Percentiles rank a stretch among this genome's conserved stretches.
Evolutionary conservation across 208 protist species (phyloP).

Genomic region (Trypanosoma vivax): DNA sequence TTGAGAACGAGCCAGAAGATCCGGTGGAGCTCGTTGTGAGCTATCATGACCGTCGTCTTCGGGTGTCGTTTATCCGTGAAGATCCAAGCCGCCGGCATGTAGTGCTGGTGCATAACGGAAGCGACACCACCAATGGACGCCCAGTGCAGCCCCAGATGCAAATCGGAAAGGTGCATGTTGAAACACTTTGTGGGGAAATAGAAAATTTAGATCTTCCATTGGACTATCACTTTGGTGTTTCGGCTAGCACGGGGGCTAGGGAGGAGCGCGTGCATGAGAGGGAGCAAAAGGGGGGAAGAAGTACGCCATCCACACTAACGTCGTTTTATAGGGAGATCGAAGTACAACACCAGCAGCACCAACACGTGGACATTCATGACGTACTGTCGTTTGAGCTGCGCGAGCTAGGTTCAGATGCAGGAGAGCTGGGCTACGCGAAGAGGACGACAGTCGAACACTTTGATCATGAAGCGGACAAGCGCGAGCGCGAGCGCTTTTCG

Average conservation of each 20-base stretch:
- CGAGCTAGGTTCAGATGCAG: conserved; percentile 59
- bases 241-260: conserved; percentile 46
- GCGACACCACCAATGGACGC: conserved; percentile 10
- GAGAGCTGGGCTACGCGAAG: conserved; percentile 72
- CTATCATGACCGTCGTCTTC: conserved; percentile 65
- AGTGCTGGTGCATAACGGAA: background rate
- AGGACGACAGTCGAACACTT: conserved; percentile 71
- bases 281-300: conserved; percentile 16
- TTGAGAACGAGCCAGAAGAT: conserved; percentile 38
- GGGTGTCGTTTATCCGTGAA: conserved; percentile 48
- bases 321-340: conserved; percentile 2
- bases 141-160: conserved; percentile 10
- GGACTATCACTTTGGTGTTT: conserved; percentile 72
- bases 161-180: conserved; percentile 44
- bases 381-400: conserved; percentile 60
- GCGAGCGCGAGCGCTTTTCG: conserved; percentile 64
- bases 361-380: conserved; percentile 80
- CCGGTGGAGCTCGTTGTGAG: conserved; percentile 68
- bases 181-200: conserved; percentile 73
- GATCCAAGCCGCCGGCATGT: conserved; percentile 28
- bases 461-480: conserved; percentile 55
- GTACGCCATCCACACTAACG: background rate
- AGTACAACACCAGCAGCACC: conserved; percentile 9
- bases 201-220: conserved; percentile 52
- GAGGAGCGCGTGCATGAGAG: background rate